phyloP scores from a whole-genome alignment of 495 filamentous ascomycete species.

The Podospora pseudopauciseta region DNA sequence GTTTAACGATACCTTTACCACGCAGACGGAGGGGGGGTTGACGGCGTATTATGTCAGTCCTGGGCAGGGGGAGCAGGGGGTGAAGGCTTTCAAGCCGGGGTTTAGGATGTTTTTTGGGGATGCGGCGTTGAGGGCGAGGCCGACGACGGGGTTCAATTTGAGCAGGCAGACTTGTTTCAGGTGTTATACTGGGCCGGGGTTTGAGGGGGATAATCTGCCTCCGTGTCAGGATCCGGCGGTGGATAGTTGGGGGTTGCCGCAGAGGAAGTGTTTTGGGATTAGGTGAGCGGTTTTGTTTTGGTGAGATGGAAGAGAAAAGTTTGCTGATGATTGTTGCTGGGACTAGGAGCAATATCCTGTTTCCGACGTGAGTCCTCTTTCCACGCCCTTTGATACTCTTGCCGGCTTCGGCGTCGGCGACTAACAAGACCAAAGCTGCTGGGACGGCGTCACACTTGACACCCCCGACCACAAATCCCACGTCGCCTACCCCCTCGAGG shows the following conservation, averaged over 20 bases:
- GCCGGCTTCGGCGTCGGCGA: too few species aligned
- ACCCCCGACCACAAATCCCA: conserved; percentile 33
- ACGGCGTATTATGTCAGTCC: conserved; percentile 1
- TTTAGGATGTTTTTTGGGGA: conserved; percentile 2
- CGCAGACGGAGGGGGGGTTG: not conserved
- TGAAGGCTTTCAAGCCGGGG: not conserved
- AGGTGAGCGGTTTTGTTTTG: not conserved
- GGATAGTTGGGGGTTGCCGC: not conserved
- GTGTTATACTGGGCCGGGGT: not conserved
- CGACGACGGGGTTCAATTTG: not conserved
- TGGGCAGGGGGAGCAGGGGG: not conserved
- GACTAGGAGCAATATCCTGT: conserved; percentile 13
- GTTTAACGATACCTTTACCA: conserved; percentile 1
- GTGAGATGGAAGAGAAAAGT: not conserved
- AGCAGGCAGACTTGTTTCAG: not conserved
- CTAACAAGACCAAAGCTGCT: conserved; percentile 22
- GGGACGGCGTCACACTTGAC: conserved; percentile 37
- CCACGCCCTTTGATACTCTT: too few species aligned
- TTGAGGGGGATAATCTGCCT: not conserved
- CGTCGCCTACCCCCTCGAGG: conserved; percentile 32
- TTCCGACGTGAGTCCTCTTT: conserved; percentile 9
- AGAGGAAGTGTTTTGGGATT: conserved; percentile 1
- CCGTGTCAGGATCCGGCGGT: not conserved
- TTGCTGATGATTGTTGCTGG: not conserved
- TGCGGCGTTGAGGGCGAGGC: not conserved